These are phyloP conservation scores for Dothidotthia symphoricarpi DNA, from an alignment of 2,329 filamentous ascomycete genomes.

Conservation along the genomic window DNA sequence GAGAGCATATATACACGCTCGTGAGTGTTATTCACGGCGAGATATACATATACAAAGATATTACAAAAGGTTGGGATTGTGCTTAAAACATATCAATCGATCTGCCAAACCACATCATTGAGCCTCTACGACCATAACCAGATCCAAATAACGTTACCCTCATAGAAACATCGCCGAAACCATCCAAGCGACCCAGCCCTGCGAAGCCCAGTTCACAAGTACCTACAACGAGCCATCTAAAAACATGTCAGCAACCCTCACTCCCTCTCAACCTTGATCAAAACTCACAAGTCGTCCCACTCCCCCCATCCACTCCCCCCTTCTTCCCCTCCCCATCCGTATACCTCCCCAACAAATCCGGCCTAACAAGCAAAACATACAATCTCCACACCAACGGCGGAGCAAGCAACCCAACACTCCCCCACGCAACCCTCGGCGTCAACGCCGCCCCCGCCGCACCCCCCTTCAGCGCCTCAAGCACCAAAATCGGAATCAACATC, in stretches of 20 bases:
- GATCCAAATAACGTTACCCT: too few species aligned
- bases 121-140: too few species aligned
- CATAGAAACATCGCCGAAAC: too few species aligned
- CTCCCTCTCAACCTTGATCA: not conserved
- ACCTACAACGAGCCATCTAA: too few species aligned
- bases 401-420: conserved; percentile 16
- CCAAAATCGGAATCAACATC: conserved; percentile 20
- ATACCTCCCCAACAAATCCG: conserved; percentile 25
- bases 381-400: conserved; percentile 26
- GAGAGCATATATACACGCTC: too few species aligned
- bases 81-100: too few species aligned
- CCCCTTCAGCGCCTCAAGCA: conserved; percentile 18
- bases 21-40: too few species aligned
- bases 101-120: too few species aligned
- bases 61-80: too few species aligned
- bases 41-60: too few species aligned
- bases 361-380: conserved; percentile 22
- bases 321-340: conserved; percentile 8
- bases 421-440: conserved; percentile 16
- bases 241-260: not conserved
- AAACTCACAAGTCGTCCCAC: conserved; percentile 8
- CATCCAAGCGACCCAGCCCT: too few species aligned
- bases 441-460: conserved; percentile 18
- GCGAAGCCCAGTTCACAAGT: too few species aligned
- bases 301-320: not conserved